Conservation (phyloP, 176 grass and related monocot genomes). For the Alloteropsis semialata region DNA sequence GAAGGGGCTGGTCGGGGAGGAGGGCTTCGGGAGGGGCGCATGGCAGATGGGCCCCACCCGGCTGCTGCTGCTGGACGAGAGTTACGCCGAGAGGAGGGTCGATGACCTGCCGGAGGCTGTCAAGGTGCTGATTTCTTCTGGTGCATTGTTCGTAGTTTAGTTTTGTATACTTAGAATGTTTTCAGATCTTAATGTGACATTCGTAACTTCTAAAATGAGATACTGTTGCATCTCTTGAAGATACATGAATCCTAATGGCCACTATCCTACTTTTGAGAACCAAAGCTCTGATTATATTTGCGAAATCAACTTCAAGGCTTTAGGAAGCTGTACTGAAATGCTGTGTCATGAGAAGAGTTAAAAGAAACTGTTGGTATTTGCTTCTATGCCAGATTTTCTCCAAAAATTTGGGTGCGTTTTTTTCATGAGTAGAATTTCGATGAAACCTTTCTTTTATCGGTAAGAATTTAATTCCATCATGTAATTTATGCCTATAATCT, state of each 20-base stretch:
- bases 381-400: background rate
- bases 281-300: background rate
- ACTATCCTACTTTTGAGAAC: background rate
- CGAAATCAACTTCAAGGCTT: background rate
- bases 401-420: background rate
- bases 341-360: background rate
- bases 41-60: conserved; percentile 67
- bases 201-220: background rate
- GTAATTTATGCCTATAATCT: background rate
- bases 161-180: background rate
- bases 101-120: conserved; percentile 67
- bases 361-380: background rate
- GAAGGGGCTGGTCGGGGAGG: conserved; percentile 62
- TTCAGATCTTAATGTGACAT: background rate
- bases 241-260: background rate
- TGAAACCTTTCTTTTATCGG: background rate
- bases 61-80: conserved; percentile 78
- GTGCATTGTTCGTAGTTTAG: background rate
- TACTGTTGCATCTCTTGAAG: background rate
- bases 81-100: conserved; percentile 38
- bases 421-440: background rate
- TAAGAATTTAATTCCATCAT: background rate
- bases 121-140: conserved; percentile 51
- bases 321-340: background rate
- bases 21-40: conserved; percentile 32